A percentile compares a stretch with the other conserved stretches of the same genome.
Evolutionary conservation across 1,284 basidiomycete species (phyloP).

Genomic region (Porogramme epimiltina): DNA sequence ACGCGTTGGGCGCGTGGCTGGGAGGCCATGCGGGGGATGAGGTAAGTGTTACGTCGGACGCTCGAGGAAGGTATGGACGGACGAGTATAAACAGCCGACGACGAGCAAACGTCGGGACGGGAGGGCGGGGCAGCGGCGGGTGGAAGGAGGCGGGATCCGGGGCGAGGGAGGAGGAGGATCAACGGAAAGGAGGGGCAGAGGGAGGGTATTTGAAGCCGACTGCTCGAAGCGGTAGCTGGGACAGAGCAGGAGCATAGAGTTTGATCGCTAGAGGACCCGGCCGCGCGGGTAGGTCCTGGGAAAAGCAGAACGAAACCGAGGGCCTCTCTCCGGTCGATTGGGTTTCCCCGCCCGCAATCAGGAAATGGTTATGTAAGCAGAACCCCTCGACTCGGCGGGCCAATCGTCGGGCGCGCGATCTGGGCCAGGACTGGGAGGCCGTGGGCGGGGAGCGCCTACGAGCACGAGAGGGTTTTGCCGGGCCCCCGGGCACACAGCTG

Average conservation of each 20-base stretch:
- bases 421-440: not conserved
- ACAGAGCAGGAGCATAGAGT: conserved; percentile 8
- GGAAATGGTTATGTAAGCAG: conserved; percentile 4
- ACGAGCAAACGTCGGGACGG: not conserved
- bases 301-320: no score
- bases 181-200: conserved; percentile 14
- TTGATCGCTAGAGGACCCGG: no score
- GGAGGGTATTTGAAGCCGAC: conserved; percentile 21
- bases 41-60: conserved; percentile 11
- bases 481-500: no score
- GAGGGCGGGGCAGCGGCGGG: not conserved
- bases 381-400: conserved; percentile 2
- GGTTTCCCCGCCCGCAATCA: not conserved
- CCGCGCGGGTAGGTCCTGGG: no score
- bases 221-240: conserved; percentile 9
- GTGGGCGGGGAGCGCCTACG: no score
- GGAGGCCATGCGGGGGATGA: conserved; percentile 12
- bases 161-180: conserved; percentile 14
- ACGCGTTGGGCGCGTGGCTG: conserved; percentile 14
- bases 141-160: not conserved
- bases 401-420: conserved; percentile 4
- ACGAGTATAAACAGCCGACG: not conserved
- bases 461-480: no score
- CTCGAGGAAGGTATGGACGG: not conserved
- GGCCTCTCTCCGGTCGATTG: not conserved